Conservation (phyloP, 768 basidiomycete genomes). For the Agrocybe praecox region DNA sequence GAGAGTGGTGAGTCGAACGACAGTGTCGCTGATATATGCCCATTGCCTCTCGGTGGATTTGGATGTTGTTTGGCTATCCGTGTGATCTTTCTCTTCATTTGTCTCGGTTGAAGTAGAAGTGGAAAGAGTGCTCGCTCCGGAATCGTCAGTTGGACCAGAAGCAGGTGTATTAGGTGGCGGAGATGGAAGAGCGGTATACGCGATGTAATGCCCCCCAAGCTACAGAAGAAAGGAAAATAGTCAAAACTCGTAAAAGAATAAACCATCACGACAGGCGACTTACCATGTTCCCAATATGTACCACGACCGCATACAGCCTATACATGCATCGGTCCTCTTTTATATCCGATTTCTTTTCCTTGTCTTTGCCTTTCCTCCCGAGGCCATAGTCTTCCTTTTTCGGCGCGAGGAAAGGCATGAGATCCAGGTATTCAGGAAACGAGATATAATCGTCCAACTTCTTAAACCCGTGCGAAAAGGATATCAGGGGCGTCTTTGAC, state of each 20-base stretch:
- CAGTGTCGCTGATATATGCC: constrained; percentile 92
- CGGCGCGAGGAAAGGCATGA: constrained; percentile 87
- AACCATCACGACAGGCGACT: constrained; percentile 23
- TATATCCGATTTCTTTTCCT: background rate
- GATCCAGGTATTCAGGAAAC: constrained; percentile 86
- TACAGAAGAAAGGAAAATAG: constrained; percentile 28
- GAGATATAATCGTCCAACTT: constrained; percentile 91
- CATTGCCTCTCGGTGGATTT: constrained; percentile 58
- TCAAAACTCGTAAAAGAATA: constrained; percentile 8
- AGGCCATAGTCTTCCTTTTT: constrained; percentile 70
- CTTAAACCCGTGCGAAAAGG: constrained; percentile 75
- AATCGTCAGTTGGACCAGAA: background rate
- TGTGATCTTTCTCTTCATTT: constrained; percentile 1
- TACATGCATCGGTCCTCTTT: constrained; percentile 40
- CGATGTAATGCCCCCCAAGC: constrained; percentile 90
- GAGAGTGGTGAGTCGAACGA: constrained; percentile 76
- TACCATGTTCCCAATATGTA: constrained; percentile 89
- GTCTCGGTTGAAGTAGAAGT: background rate
- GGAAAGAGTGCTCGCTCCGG: background rate
- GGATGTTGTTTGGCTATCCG: constrained; percentile 1
- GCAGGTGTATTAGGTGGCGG: constrained; percentile 11
- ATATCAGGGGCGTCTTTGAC: constrained; percentile 59
- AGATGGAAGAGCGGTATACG: constrained; percentile 75
- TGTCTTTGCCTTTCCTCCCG: constrained; percentile 12
- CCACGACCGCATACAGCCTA: constrained; percentile 77